A percentile compares a stretch with the other conserved stretches of the same genome.
phyloP scores from a whole-genome alignment of 2,329 filamentous ascomycete species.

The Aspergillus arachidicola region DNA sequence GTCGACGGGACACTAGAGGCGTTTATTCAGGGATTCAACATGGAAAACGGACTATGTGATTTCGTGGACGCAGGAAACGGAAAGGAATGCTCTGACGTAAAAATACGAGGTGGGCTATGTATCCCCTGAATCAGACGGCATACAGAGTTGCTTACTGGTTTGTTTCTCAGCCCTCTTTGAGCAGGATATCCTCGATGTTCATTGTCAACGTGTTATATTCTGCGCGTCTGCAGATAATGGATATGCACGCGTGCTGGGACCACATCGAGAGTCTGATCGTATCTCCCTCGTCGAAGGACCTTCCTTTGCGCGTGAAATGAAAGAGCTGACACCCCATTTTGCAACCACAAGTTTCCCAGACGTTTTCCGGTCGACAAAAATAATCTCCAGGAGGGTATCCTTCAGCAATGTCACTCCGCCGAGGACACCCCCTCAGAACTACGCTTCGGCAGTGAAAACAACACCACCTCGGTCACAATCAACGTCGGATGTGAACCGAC shows the following conservation, averaged over 20 bases:
- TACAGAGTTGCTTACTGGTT: neutral
- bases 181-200: constrained; percentile 38
- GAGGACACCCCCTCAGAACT: constrained; percentile 15
- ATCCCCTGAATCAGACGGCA: neutral
- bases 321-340: constrained; percentile 27
- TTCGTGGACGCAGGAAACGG: constrained; percentile 47
- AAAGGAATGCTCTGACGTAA: constrained; percentile 48
- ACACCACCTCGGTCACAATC: neutral
- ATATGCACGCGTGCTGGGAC: constrained; percentile 45
- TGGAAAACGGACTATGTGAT: constrained; percentile 39
- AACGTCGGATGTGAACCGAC: neutral
- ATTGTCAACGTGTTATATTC: constrained; percentile 46
- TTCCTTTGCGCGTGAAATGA: constrained; percentile 42
- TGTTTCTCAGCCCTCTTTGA: constrained; percentile 29
- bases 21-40: constrained; percentile 49
- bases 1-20: constrained; percentile 28
- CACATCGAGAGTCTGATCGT: constrained; percentile 31
- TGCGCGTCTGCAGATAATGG: constrained; percentile 48
- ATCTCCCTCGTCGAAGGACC: constrained; percentile 43
- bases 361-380: constrained; percentile 17
- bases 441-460: constrained; percentile 16
- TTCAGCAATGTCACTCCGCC: constrained; percentile 14
- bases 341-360: constrained; percentile 14
- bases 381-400: constrained; percentile 7
- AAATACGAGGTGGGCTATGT: constrained; percentile 40